Percentiles rank a stretch among this genome's conserved stretches.
Evolutionary conservation across 345 rosid species (phyloP).

Genomic region (Melastoma malabathricum): DNA sequence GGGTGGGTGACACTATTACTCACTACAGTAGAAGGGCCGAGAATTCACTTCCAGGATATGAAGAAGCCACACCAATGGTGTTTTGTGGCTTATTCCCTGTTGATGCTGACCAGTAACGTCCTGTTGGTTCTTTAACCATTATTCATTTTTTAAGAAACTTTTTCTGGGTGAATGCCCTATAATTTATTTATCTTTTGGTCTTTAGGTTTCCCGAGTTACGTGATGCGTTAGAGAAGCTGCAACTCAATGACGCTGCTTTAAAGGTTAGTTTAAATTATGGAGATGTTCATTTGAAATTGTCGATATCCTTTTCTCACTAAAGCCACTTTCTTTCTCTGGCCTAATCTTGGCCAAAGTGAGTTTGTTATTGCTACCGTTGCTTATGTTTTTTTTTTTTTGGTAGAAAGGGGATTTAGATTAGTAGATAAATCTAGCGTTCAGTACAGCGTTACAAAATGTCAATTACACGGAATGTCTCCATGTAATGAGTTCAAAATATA

Average conservation of each 20-base stretch:
- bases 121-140: constrained; percentile 9
- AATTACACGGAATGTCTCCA: too few species aligned
- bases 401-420: too few species aligned
- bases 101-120: constrained; percentile 88
- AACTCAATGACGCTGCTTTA: constrained; percentile 93
- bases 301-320: background rate
- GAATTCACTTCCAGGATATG: constrained; percentile 75
- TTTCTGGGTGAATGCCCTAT: too few species aligned
- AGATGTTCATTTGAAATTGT: background rate
- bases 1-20: constrained; percentile 93
- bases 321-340: background rate
- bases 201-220: constrained; percentile 83
- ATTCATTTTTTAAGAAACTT: constrained; percentile 1
- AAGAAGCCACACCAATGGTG: constrained; percentile 98
- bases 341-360: background rate
- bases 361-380: too few species aligned
- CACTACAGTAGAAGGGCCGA: constrained; percentile 59
- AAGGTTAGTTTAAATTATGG: constrained; percentile 34
- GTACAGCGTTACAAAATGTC: too few species aligned
- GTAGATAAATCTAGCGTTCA: too few species aligned
- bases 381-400: too few species aligned
- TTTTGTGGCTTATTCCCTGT: constrained; percentile 97
- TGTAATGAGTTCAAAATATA: too few species aligned
- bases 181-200: constrained; percentile 6
- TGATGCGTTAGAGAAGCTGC: constrained; percentile 93